Conservation (phyloP, 371 early-diverging fungal species). For the Syncephalastrum sp. region DNA sequence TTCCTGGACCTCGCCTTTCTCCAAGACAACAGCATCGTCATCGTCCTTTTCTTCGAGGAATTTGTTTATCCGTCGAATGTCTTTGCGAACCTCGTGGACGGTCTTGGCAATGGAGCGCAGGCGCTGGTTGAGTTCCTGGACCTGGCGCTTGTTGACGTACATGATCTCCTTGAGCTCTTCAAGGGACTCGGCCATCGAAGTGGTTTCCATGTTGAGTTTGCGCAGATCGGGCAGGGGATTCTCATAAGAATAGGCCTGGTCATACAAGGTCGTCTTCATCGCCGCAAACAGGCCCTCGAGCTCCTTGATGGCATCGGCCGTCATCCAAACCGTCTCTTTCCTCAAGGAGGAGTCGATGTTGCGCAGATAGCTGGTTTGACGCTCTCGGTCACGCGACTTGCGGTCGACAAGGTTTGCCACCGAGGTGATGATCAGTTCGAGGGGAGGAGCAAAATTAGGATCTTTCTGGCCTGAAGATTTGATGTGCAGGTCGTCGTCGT, state of each 20-base stretch:
- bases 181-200: slow-evolving; percentile 41
- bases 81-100: slow-evolving; percentile 51
- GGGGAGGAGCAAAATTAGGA: slow-evolving; percentile 38
- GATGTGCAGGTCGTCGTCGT: slow-evolving; percentile 35
- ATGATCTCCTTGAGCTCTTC: slow-evolving; percentile 54
- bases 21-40: slow-evolving; percentile 49
- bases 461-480: background rate
- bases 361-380: slow-evolving; percentile 40
- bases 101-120: slow-evolving; percentile 52
- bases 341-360: slow-evolving; percentile 36
- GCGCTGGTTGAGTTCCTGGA: slow-evolving; percentile 44
- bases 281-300: slow-evolving; percentile 31
- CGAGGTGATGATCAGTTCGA: slow-evolving; percentile 46
- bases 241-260: slow-evolving; percentile 34
- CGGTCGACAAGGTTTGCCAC: slow-evolving; percentile 42
- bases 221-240: slow-evolving; percentile 43
- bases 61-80: slow-evolving; percentile 49
- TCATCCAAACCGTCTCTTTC: slow-evolving; percentile 42
- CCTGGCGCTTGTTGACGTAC: slow-evolving; percentile 51
- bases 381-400: slow-evolving; percentile 47
- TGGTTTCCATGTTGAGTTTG: slow-evolving; percentile 40
- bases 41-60: slow-evolving; percentile 50
- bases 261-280: slow-evolving; percentile 37
- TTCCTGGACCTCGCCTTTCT: slow-evolving; percentile 50
- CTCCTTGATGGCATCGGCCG: slow-evolving; percentile 33